phyloP scores from a whole-genome alignment of 164 flowering plant species.

The Brasenia schreberi region DNA sequence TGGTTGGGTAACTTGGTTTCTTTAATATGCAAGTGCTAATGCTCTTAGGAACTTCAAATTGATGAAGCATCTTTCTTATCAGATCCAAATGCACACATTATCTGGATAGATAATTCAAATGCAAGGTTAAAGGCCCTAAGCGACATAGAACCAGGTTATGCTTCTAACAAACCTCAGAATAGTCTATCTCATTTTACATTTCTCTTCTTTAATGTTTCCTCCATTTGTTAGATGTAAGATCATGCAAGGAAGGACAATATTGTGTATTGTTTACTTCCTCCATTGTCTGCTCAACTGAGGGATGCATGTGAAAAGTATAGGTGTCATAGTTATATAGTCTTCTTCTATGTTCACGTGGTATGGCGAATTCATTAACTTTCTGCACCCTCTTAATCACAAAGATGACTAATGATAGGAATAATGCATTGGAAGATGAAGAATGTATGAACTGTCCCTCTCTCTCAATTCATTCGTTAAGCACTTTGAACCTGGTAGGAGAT shows the following conservation, averaged over 20 bases:
- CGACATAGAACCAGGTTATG: constrained; percentile 67
- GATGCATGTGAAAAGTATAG: not conserved
- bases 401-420: too few relatives aligned
- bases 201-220: too few relatives aligned
- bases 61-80: constrained; percentile 6
- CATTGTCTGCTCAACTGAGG: not conserved
- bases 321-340: not conserved
- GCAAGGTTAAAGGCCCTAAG: constrained; percentile 79
- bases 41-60: not conserved
- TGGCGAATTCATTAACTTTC: not conserved
- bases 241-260: too few relatives aligned
- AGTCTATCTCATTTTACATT: not conserved
- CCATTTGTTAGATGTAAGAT: not conserved
- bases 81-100: constrained; percentile 86
- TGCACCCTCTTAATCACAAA: too few relatives aligned
- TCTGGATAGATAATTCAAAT: constrained; percentile 67
- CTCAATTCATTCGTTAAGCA: too few relatives aligned
- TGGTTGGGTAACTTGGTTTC: not conserved
- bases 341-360: not conserved
- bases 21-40: not conserved
- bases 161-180: not conserved
- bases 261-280: not conserved
- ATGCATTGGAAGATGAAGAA: too few relatives aligned
- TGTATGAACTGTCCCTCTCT: too few relatives aligned
- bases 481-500: too few relatives aligned